These are phyloP conservation scores for Firmiana major DNA, from an alignment of 345 rosid species.

Conservation along the genomic window DNA sequence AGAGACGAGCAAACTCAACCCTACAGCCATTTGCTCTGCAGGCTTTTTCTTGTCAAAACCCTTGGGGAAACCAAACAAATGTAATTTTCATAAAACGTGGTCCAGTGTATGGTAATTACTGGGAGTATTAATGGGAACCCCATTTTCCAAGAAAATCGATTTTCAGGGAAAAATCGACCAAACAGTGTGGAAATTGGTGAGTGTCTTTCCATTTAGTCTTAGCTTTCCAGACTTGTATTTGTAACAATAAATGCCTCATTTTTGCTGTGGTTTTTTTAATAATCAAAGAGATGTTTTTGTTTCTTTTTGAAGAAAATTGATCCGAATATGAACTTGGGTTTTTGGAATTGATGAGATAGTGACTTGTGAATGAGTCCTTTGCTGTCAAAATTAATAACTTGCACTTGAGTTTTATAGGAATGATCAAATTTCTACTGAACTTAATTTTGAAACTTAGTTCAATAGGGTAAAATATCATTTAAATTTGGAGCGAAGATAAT, in stretches of 20 bases:
- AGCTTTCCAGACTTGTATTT: not conserved
- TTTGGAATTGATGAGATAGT: not conserved
- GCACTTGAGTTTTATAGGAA: not conserved
- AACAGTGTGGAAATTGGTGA: not conserved
- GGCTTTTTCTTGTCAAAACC: slow-evolving; percentile 27
- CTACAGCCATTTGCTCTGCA: slow-evolving; percentile 18
- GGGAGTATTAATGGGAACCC: slow-evolving; percentile 18
- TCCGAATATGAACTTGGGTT: not conserved
- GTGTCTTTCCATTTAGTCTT: not conserved
- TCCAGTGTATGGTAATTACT: slow-evolving; percentile 18
- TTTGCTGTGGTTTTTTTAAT: not conserved
- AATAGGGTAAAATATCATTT: too few species aligned
- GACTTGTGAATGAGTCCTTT: slow-evolving; percentile 3
- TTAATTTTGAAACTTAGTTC: too few species aligned
- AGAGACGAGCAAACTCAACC: too few species aligned
- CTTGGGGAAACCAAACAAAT: slow-evolving; percentile 8
- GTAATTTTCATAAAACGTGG: not conserved
- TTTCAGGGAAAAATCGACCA: slow-evolving; percentile 10
- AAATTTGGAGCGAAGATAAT: too few species aligned
- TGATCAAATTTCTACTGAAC: too few species aligned
- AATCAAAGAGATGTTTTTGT: not conserved
- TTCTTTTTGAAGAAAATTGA: not conserved
- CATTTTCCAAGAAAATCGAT: slow-evolving; percentile 20
- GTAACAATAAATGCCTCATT: not conserved
- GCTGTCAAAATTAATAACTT: slow-evolving; percentile 4